Base-by-base conservation (phyloP, 1,284 basidiomycete species). In the Boletus austroedulis region DNA sequence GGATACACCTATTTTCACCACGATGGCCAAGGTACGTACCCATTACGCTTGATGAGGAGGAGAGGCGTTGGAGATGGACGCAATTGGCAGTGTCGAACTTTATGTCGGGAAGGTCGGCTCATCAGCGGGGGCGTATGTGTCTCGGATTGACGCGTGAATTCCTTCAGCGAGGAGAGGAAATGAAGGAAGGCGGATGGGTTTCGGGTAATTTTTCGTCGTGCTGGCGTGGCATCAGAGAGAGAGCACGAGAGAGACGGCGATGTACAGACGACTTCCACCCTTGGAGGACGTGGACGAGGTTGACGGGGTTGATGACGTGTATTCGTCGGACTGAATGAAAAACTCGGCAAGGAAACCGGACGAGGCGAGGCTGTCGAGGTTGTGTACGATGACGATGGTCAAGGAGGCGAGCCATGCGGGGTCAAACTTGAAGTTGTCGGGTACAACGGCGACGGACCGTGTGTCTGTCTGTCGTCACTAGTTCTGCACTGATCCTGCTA, bases 321-420 rank as follows among this genome's bases (percentile, higher is more conserved):
- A 89, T 68, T 95, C 92, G 61, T 89, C 84, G 63, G 91, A 89
- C 70, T 97, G 95, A 48, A 94, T 86, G 63, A 84, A 86, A 61
- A 97, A 87, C 57, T 92, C 88, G n/a, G 92, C 91, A 1, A 95
- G 77, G 73, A 97, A 95, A 0, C 95, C 95, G 19, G 91, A n/a
- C n/a, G n/a, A n/a, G n/a, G n/a, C n/a, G n/a, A n/a, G n/a, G 2
- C 82, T 77, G 26, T 84, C 76, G 47, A 93, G 75, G 70, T 96
- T 95, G 71, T 95, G 90, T 15, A 87, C 85, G 69, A 99, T 88
- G 67, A 98, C 81, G 50, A 98, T 76, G 15, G 89, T 88, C 73
- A 89, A 95, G 4, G 80, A 73, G 15, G 73, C 72, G 29, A 88
- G 58, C 72, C 79, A 86, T 4, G 73, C 71, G 17, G 77, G 75